Evolutionary conservation across 345 rosid genomes (phyloP).

Genomic region (Citrus mangshanensis): DNA sequence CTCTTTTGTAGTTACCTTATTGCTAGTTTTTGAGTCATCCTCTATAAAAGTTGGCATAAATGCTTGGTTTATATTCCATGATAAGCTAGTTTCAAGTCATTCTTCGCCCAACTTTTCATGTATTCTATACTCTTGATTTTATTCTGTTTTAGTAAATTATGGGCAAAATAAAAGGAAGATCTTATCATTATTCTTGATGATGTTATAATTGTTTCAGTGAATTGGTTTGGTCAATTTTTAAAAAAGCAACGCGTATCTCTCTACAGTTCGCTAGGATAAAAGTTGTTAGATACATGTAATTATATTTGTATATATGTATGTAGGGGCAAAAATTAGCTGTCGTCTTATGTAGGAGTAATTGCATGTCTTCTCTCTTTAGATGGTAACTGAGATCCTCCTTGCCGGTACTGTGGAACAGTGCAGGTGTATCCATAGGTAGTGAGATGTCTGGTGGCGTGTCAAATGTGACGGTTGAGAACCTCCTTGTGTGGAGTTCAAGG

Average conservation of each 20-base stretch:
- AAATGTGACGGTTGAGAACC: slow-evolving; percentile 72
- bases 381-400: slow-evolving; percentile 16
- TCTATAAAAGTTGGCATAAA: background rate
- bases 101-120: background rate
- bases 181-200: no score
- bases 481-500: slow-evolving; percentile 85
- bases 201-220: background rate
- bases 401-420: slow-evolving; percentile 54
- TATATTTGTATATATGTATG: background rate
- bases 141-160: background rate
- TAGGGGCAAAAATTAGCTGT: background rate
- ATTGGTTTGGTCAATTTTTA: background rate
- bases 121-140: background rate
- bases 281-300: background rate
- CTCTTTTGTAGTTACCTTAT: background rate
- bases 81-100: background rate
- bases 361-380: background rate
- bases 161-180: no score
- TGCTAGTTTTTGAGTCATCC: background rate
- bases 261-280: background rate
- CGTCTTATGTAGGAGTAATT: background rate
- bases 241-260: background rate
- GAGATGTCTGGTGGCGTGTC: slow-evolving; percentile 99
- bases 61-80: background rate
- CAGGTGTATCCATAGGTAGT: slow-evolving; percentile 94